Conservation (phyloP, 495 filamentous ascomycete species). For the Parathielavia appendiculata region DNA sequence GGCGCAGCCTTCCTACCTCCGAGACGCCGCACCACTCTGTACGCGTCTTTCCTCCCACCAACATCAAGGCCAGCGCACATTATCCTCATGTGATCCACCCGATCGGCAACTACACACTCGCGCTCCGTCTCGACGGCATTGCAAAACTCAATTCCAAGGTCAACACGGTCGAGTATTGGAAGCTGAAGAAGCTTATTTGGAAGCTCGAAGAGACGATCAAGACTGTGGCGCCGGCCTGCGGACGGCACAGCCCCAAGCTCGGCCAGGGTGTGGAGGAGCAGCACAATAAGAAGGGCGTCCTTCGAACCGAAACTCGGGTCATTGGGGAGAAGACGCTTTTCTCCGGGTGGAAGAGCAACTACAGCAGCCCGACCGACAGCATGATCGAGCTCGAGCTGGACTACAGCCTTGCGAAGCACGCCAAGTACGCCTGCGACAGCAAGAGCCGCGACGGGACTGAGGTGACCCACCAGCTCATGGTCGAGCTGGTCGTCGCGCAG, state of each 20-base stretch:
- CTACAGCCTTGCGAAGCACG: conserved; percentile 56
- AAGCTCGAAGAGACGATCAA: conserved; percentile 80
- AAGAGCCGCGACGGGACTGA: conserved; percentile 71
- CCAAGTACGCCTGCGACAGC: conserved; percentile 70
- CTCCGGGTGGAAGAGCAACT: conserved; percentile 96
- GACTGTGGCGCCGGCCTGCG: conserved; percentile 75
- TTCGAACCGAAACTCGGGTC: conserved; percentile 69
- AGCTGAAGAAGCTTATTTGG: conserved; percentile 86
- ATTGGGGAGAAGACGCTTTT: conserved; percentile 50
- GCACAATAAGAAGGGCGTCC: conserved; percentile 61
- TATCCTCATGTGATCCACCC: conserved; percentile 81
- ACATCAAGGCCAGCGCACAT: conserved; percentile 75
- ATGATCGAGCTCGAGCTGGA: conserved; percentile 79
- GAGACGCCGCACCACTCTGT: conserved; percentile 69
- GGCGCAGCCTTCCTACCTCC: conserved; percentile 61
- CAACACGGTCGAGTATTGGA: conserved; percentile 64
- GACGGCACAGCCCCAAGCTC: conserved; percentile 66
- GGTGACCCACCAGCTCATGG: conserved; percentile 75
- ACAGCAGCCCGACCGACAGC: conserved; percentile 57
- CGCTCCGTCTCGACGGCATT: conserved; percentile 75
- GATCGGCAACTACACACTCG: conserved; percentile 73
- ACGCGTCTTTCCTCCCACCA: conserved; percentile 94
- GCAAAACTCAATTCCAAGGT: conserved; percentile 54
- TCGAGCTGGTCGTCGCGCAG: conserved; percentile 92
- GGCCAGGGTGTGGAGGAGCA: conserved; percentile 43